Evolutionary conservation across 805 yeast genomes (phyloP).

Genomic region (Metschnikowia sp.): DNA sequence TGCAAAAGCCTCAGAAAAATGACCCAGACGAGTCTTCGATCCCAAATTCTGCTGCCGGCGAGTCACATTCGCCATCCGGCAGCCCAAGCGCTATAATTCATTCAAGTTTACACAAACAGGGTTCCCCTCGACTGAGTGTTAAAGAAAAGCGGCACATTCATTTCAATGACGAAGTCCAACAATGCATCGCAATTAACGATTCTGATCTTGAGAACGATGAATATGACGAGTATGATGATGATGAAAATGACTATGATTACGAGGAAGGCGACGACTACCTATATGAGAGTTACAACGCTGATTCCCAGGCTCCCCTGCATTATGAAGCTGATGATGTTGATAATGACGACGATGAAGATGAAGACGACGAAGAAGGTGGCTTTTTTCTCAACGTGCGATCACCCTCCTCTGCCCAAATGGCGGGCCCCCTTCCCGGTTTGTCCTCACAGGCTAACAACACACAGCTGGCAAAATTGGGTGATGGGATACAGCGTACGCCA

Average conservation of each 20-base stretch:
- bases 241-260: conserved; percentile 20
- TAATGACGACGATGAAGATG: conserved; percentile 38
- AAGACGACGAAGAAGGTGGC: conserved; percentile 64
- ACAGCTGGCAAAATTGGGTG: conserved; percentile 7
- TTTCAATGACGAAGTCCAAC: conserved; percentile 91
- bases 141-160: conserved; percentile 68
- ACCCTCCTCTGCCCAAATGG: conserved; percentile 29
- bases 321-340: conserved; percentile 13
- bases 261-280: conserved; percentile 16
- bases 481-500: conserved; percentile 25
- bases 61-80: conserved; percentile 1
- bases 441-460: conserved; percentile 9
- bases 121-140: conserved; percentile 3
- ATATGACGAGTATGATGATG: conserved; percentile 15
- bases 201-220: conserved; percentile 11
- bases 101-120: conserved; percentile 8
- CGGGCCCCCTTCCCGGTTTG: conserved; percentile 18
- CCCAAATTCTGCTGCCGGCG: not conserved
- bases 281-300: conserved; percentile 16
- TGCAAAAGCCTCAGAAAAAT: conserved; percentile 3
- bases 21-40: not conserved
- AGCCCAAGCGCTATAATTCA: not conserved
- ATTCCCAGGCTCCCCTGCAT: conserved; percentile 5
- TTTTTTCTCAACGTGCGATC: conserved; percentile 57
- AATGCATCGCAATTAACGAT: conserved; percentile 72